Base-by-base conservation (phyloP, 1,139 yeast species). In the Kluyveromyces sp. region DNA sequence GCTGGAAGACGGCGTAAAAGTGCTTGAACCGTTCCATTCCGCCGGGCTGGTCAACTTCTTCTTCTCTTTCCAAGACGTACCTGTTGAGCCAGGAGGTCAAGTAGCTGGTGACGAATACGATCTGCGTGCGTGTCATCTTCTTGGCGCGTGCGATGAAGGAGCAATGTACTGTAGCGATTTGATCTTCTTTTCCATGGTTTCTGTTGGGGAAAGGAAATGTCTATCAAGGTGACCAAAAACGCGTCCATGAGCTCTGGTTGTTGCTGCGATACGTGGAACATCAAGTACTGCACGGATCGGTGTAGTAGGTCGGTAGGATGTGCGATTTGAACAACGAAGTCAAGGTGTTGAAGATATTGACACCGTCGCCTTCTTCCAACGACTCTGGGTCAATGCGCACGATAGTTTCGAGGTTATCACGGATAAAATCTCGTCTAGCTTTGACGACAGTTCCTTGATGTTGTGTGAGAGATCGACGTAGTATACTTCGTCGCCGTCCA, bases 1-100 rank as follows among this genome's bases (percentile, higher is more conserved):
- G 96, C 89, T 92, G 99, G 58, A 88, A 84, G 2, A 94, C 87
- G n/a, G 96, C 88, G 61, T 90, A 92, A 55, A 92, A 87, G 63
- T 89, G 74, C 59, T 83, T 83, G 67, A 89, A 90, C 50, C 94
- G 70, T 57, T 82, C 87, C 86, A 81, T 80, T 8, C 86, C 84
- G 26, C 83, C 83, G n/a, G 73, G 68, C 45, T 75, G 79, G 43
- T 74, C 75, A 3, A 87, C 84, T 62, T 89, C 97, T 45, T 73
- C 70, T 64, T 92, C 97, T 57, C 97, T 76, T 64, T 88, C 95
- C 41, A 74, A 72, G 28, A 89, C 81, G 60, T 83, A 92, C 53
- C 84, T 76, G 57, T 83, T 79, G 49, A 90, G 69, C 96, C 97
- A 92, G 25, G 83, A 82, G 33, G 85, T 77, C 43, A 92, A 70